A percentile compares a stretch with the other conserved stretches of the same genome.
These are phyloP conservation scores for Lachancea meyersii DNA, from an alignment of 805 yeast species.

Conservation along the genomic window DNA sequence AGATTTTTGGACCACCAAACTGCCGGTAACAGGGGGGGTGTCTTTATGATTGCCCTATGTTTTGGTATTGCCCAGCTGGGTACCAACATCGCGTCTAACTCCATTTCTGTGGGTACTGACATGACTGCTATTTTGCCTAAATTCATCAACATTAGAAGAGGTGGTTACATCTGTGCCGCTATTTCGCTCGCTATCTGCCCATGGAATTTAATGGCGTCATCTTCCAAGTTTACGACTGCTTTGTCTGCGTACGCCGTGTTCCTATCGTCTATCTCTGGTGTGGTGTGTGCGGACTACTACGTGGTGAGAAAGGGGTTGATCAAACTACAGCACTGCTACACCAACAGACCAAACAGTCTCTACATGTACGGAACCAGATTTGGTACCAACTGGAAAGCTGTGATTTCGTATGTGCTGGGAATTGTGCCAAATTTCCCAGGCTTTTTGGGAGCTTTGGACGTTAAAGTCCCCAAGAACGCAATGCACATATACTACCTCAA, in stretches of 20 bases:
- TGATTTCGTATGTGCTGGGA: slow-evolving; percentile 49
- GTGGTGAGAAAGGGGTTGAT: slow-evolving; percentile 65
- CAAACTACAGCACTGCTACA: slow-evolving; percentile 56
- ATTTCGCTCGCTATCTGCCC: slow-evolving; percentile 69
- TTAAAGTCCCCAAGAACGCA: slow-evolving; percentile 77
- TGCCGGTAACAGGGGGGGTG: slow-evolving; percentile 63
- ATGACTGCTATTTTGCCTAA: slow-evolving; percentile 51
- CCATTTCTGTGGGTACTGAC: slow-evolving; percentile 56
- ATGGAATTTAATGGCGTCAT: slow-evolving; percentile 62
- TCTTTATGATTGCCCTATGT: slow-evolving; percentile 55
- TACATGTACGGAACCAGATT: slow-evolving; percentile 46
- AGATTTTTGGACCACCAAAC: slow-evolving; percentile 35
- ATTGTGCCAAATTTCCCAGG: slow-evolving; percentile 38
- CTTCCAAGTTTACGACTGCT: slow-evolving; percentile 66
- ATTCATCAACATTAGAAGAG: slow-evolving; percentile 54
- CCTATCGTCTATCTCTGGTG: slow-evolving; percentile 74
- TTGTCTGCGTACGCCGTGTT: slow-evolving; percentile 73
- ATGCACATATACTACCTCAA: slow-evolving; percentile 64
- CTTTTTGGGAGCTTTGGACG: slow-evolving; percentile 49
- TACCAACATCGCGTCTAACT: slow-evolving; percentile 64
- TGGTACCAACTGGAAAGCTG: slow-evolving; percentile 78
- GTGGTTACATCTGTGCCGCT: slow-evolving; percentile 59
- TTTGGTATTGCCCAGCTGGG: slow-evolving; percentile 72
- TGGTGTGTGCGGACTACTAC: slow-evolving; percentile 49
- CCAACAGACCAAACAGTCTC: slow-evolving; percentile 34